Conservation (phyloP, 208 protist species). For the Trypanosoma scelopori region DNA sequence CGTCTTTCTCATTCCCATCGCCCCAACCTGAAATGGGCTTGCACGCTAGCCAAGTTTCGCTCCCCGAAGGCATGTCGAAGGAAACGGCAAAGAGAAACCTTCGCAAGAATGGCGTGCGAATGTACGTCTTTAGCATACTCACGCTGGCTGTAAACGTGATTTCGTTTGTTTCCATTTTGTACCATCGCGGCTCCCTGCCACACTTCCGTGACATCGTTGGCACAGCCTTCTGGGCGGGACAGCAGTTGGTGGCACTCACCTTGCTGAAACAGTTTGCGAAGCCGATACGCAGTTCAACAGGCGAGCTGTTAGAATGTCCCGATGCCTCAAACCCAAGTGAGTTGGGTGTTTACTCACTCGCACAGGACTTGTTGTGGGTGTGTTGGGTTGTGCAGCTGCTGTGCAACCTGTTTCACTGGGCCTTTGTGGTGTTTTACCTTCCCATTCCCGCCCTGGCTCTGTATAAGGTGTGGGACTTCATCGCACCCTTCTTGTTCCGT, state of each 20-base stretch:
- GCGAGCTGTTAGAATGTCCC: slow-evolving; percentile 69
- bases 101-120: slow-evolving; percentile 61
- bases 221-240: slow-evolving; percentile 74
- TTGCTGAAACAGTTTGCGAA: slow-evolving; percentile 56
- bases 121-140: slow-evolving; percentile 69
- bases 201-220: slow-evolving; percentile 50
- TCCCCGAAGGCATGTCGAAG: slow-evolving; percentile 64
- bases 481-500: slow-evolving; percentile 40
- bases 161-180: slow-evolving; percentile 56
- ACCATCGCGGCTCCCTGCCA: slow-evolving; percentile 59
- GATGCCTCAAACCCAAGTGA: slow-evolving; percentile 77
- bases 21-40: background rate
- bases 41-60: background rate
- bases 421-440: slow-evolving; percentile 83
- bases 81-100: slow-evolving; percentile 87
- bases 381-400: slow-evolving; percentile 86
- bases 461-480: slow-evolving; percentile 62
- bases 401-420: slow-evolving; percentile 58
- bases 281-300: slow-evolving; percentile 43
- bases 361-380: slow-evolving; percentile 88
- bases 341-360: slow-evolving; percentile 77
- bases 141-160: slow-evolving; percentile 63
- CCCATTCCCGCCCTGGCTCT: slow-evolving; percentile 74
- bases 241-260: slow-evolving; percentile 66
- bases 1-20: too few relatives aligned